Base-by-base conservation (phyloP, 352 stramenopile species). In the Aphanomyces invadans region DNA sequence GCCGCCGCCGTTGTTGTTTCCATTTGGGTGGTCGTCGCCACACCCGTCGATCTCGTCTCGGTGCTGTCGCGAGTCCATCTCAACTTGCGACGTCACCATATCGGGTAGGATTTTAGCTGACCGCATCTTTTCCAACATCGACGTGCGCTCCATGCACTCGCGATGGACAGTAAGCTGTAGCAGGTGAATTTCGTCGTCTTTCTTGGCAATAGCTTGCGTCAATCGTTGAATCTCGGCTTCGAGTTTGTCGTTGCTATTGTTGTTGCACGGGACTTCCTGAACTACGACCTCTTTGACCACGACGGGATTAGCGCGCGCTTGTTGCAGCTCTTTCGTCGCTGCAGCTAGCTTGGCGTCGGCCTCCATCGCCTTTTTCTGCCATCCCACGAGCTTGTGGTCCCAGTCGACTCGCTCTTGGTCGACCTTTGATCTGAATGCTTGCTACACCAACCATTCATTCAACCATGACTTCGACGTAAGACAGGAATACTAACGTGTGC, bases 141-240 rank as follows among this genome's bases (percentile, higher is more conserved):
- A 88, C 3, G 83, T 93, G 15, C 84, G 76, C 68, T 93, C 84
- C 28, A 93, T 71, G 53, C 84, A 91, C 70, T 93, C 84, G 5
- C 81, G 78, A 71, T 93, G 83, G 62, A 93, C 84, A 0, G 84
- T 93, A 38, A 89, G 81, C 55, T 91, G 82, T 12, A 93, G 70
- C 17, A 91, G 68, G 9, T 69, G 23, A 19, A 93, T 91, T 68
- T 93, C 84, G 81, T 93, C 49, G 12, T 62, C 1, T 38, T 68
- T 29, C 26, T 62, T 45, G 39, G 36, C 11, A 9, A 21, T 4
- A 54, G 12, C 70, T 15, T 70, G 56, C 32, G 78, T 69, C 19
- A 87, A 70, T 28, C 65, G 31, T 7, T 3, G n/a, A 5, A 44
- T 66, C 39, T 74, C 54, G 2, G 64, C 36, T 19, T 79, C 69